Conservation (phyloP, 352 stramenopile species). For the Plasmopara viticola region DNA sequence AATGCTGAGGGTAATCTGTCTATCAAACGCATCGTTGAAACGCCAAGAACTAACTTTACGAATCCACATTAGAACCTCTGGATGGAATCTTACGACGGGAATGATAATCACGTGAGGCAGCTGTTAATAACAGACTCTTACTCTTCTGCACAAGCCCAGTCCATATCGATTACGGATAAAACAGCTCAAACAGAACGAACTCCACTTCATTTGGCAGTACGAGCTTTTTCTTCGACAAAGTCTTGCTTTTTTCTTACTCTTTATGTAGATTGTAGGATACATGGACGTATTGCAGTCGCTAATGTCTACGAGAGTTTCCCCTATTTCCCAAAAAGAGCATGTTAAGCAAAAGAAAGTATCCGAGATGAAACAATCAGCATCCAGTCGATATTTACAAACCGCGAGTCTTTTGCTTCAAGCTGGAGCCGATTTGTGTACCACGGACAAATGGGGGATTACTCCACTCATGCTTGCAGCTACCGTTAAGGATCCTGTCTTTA, state of each 20-base stretch:
- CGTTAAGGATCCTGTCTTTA: constrained; percentile 23
- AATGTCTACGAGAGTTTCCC: neutral
- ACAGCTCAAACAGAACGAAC: constrained; percentile 31
- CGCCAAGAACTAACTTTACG: neutral
- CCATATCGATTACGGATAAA: constrained; percentile 19
- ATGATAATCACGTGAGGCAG: constrained; percentile 22
- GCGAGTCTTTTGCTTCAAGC: constrained; percentile 29
- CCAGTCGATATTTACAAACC: constrained; percentile 32
- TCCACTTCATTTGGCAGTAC: constrained; percentile 45
- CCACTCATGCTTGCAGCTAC: constrained; percentile 52
- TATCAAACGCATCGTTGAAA: neutral
- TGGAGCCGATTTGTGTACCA: constrained; percentile 15
- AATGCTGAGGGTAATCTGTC: constrained; percentile 26
- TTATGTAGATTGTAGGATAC: constrained; percentile 31
- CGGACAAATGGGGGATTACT: constrained; percentile 56
- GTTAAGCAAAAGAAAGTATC: constrained; percentile 8
- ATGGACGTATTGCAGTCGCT: constrained; percentile 15
- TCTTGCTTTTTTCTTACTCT: neutral
- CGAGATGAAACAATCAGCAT: constrained; percentile 8
- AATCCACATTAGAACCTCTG: constrained; percentile 29
- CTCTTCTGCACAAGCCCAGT: neutral
- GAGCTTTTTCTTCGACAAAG: neutral
- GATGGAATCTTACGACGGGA: constrained; percentile 30
- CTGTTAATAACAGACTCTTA: constrained; percentile 15
- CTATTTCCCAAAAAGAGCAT: neutral